Conservation (phyloP, 1,139 yeast species). For the Taiozyma sp. region DNA sequence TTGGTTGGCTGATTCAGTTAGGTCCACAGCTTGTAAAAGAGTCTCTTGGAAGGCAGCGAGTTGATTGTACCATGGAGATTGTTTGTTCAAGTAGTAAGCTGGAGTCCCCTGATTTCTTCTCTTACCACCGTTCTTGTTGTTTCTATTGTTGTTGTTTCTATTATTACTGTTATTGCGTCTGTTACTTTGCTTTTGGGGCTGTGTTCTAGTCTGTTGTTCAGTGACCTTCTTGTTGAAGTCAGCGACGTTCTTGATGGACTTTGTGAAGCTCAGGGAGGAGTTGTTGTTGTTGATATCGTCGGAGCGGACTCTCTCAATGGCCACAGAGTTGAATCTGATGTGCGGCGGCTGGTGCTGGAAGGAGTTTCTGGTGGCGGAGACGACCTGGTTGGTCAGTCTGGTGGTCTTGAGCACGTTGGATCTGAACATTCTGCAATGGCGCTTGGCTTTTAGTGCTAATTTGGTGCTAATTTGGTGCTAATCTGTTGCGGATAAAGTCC, state of each 20-base stretch:
- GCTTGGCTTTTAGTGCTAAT: not conserved
- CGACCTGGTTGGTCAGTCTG: constrained; percentile 25
- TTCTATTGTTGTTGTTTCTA: constrained; percentile 24
- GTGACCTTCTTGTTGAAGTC: constrained; percentile 19
- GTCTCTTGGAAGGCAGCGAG: constrained; percentile 44
- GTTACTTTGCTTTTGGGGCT: constrained; percentile 31
- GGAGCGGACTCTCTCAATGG: constrained; percentile 21
- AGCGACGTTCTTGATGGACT: constrained; percentile 22
- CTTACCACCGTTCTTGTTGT: constrained; percentile 29
- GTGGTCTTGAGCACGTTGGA: constrained; percentile 22
- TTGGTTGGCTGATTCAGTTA: constrained; percentile 16
- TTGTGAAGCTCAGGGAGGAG: constrained; percentile 10
- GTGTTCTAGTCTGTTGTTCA: constrained; percentile 14
- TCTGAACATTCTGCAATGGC: constrained; percentile 20
- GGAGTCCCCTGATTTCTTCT: constrained; percentile 21
- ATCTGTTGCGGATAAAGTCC: not conserved
- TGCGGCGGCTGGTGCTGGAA: constrained; percentile 17
- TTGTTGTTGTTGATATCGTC: constrained; percentile 5
- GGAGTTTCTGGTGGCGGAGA: constrained; percentile 23
- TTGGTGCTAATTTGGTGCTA: not conserved
- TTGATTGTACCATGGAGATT: constrained; percentile 38
- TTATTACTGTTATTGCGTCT: constrained; percentile 21
- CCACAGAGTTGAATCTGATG: constrained; percentile 24
- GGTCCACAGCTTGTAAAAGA: constrained; percentile 28
- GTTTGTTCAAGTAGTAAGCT: constrained; percentile 24